Evolutionary conservation across 2,329 filamentous ascomycete species (phyloP).

Genomic region (Acephala macrosclerotiorum): DNA sequence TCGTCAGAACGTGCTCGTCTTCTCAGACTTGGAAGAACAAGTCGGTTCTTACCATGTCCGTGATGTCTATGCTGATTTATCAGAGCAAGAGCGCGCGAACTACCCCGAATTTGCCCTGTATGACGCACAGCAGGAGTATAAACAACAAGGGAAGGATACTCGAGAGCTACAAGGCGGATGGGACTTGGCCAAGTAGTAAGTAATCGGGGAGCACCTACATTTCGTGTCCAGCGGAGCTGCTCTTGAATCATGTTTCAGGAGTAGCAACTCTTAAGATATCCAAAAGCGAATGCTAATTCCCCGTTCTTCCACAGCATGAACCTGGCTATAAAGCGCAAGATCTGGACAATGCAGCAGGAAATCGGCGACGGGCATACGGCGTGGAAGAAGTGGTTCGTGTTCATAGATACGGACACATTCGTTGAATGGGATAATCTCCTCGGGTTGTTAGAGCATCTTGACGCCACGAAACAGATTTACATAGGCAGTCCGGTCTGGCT

Average conservation of each 20-base stretch:
- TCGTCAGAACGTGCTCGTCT: conserved; percentile 25
- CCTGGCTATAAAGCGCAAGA: conserved; percentile 28
- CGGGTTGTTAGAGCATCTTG: conserved; percentile 21
- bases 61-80: conserved; percentile 25
- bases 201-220: no score
- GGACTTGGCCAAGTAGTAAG: conserved; percentile 28
- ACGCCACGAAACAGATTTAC: conserved; percentile 17
- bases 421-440: conserved; percentile 31
- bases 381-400: conserved; percentile 31
- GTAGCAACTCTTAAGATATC: conserved; percentile 12
- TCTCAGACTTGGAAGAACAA: conserved; percentile 29
- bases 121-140: conserved; percentile 19
- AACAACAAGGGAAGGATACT: conserved; percentile 28
- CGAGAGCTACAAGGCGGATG: conserved; percentile 24
- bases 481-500: conserved; percentile 26
- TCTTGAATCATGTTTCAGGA: conserved; percentile 15
- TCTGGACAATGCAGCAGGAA: conserved; percentile 23
- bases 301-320: conserved; percentile 22
- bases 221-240: conserved; percentile 9
- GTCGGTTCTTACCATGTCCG: conserved; percentile 16
- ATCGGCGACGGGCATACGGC: conserved; percentile 2
- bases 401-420: conserved; percentile 33
- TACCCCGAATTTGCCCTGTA: conserved; percentile 27
- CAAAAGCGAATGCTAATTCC: conserved; percentile 13
- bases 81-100: conserved; percentile 11